Conservation (phyloP, 2,329 filamentous ascomycete species). For the Truncatella angustata region DNA sequence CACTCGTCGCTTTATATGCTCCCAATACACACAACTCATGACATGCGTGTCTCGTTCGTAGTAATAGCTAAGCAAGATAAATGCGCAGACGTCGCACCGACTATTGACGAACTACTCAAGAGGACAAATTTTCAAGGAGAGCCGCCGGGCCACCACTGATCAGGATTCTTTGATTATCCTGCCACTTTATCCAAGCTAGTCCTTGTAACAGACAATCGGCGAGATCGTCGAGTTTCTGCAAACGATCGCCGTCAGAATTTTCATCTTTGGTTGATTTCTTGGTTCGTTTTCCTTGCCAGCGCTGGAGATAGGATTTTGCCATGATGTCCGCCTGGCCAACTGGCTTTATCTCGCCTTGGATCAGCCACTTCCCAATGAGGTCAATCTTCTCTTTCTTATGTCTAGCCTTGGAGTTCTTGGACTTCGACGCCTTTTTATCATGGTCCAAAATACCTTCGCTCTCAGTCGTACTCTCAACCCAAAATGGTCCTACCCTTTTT, state of each 20-base stretch:
- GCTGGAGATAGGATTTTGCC: slow-evolving; percentile 14
- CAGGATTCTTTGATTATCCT: slow-evolving; percentile 49
- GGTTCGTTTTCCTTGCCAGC: slow-evolving; percentile 16
- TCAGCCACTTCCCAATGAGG: slow-evolving; percentile 56
- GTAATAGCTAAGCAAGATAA: no score
- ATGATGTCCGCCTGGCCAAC: slow-evolving; percentile 12
- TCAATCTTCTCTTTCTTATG: slow-evolving; percentile 54
- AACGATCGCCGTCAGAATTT: slow-evolving; percentile 31
- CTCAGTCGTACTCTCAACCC: slow-evolving; percentile 30
- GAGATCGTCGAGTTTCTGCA: slow-evolving; percentile 74
- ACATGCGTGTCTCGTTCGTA: no score
- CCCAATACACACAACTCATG: no score
- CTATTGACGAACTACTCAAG: not conserved
- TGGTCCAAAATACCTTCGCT: slow-evolving; percentile 9
- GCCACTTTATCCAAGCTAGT: slow-evolving; percentile 75
- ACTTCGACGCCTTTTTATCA: slow-evolving; percentile 12
- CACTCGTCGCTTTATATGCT: no score
- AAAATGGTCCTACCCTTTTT: slow-evolving; percentile 53
- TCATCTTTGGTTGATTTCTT: slow-evolving; percentile 26
- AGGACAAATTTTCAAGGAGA: not conserved
- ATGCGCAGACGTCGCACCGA: no score
- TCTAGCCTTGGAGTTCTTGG: slow-evolving; percentile 17
- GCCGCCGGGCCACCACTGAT: not conserved
- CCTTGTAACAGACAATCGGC: slow-evolving; percentile 79
- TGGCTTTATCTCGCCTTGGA: slow-evolving; percentile 15